Conservation (phyloP, 495 filamentous ascomycete genomes). For the Neurospora hispaniola region DNA sequence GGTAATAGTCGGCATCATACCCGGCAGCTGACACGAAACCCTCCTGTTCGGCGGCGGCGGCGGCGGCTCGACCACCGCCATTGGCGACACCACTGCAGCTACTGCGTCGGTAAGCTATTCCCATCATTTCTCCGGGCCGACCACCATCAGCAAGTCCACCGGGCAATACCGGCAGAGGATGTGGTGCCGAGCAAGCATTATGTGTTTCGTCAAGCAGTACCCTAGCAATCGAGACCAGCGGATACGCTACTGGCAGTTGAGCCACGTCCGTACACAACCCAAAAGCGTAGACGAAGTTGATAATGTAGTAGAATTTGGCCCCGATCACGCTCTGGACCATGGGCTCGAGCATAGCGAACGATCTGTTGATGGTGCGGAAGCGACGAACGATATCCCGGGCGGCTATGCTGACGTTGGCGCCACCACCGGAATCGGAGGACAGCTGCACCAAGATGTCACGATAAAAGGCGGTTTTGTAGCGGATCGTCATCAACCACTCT, state of each 20-base stretch:
- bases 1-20: background rate
- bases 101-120: background rate
- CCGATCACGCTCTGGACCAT: constrained; percentile 8
- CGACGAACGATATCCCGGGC: background rate
- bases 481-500: constrained; percentile 15
- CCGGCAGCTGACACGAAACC: background rate
- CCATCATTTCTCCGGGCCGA: background rate
- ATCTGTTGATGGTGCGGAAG: constrained; percentile 10
- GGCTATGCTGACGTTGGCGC: background rate
- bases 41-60: background rate
- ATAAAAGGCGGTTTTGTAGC: constrained; percentile 12
- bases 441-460: background rate
- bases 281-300: constrained; percentile 12
- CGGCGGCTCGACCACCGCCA: background rate
- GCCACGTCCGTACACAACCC: background rate
- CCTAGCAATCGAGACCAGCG: constrained; percentile 4
- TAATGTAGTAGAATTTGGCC: constrained; percentile 8
- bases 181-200: background rate
- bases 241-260: background rate
- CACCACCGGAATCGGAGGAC: background rate
- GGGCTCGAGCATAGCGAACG: constrained; percentile 12
- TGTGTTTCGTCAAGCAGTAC: constrained; percentile 1
- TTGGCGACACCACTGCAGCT: background rate
- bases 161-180: background rate
- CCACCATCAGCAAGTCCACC: background rate